A percentile compares a stretch with the other conserved stretches of the same genome.
These are phyloP conservation scores for Camelina neglecta DNA, from an alignment of 345 rosid species.

Conservation along the genomic window DNA sequence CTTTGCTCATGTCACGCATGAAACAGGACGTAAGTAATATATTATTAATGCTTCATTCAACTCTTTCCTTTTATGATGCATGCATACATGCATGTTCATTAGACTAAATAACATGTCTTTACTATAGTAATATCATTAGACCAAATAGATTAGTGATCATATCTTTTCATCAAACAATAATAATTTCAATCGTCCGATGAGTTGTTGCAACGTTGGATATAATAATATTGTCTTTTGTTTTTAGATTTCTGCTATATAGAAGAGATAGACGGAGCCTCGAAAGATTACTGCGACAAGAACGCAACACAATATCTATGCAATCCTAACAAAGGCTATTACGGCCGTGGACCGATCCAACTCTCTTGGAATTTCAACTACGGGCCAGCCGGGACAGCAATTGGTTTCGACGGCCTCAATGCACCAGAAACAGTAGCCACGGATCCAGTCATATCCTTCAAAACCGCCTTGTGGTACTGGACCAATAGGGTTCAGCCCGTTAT, in stretches of 20 bases:
- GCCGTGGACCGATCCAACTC: constrained; percentile 71
- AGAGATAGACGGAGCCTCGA: constrained; percentile 56
- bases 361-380: constrained; percentile 76
- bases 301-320: constrained; percentile 59
- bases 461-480: constrained; percentile 81
- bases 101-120: no score
- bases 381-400: constrained; percentile 53
- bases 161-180: no score
- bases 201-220: not conserved
- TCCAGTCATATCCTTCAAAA: constrained; percentile 61
- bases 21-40: constrained; percentile 71
- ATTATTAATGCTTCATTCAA: not conserved
- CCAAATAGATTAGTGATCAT: no score
- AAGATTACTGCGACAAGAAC: constrained; percentile 53
- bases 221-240: constrained; percentile 10
- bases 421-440: constrained; percentile 69
- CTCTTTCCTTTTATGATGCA: not conserved
- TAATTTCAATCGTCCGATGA: no score
- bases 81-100: not conserved
- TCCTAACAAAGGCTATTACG: constrained; percentile 59
- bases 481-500: constrained; percentile 53
- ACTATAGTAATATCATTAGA: no score
- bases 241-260: constrained; percentile 64
- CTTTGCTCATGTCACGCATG: constrained; percentile 85
- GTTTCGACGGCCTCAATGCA: constrained; percentile 59